Evolutionary conservation across 352 stramenopile species (phyloP).

Genomic region (Phytophthora pistaciae): DNA sequence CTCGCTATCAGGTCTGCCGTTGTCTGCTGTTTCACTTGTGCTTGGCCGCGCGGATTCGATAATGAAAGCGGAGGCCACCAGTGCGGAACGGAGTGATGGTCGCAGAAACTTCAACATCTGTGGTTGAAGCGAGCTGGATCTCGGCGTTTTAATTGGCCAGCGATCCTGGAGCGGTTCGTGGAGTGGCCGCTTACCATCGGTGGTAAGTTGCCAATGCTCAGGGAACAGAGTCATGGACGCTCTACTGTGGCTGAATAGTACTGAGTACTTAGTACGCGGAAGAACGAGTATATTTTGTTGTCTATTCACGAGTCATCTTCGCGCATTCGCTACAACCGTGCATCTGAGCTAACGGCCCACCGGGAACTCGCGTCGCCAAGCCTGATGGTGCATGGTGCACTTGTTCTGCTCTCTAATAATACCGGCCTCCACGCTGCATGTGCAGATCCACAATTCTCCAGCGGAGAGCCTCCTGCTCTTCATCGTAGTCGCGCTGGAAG

Average conservation of each 20-base stretch:
- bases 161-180: too few relatives aligned
- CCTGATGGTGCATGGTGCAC: constrained; percentile 4
- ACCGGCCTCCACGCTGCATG: constrained; percentile 82
- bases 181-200: too few relatives aligned
- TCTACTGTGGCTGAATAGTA: neutral
- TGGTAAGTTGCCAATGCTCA: too few relatives aligned
- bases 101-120: constrained; percentile 36
- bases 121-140: constrained; percentile 24
- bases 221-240: too few relatives aligned
- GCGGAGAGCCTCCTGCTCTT: constrained; percentile 87
- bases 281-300: constrained; percentile 18
- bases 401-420: constrained; percentile 68
- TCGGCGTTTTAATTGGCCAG: neutral
- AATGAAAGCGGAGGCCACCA: constrained; percentile 8
- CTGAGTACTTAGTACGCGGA: constrained; percentile 3
- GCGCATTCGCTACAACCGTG: neutral
- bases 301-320: constrained; percentile 36
- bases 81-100: constrained; percentile 46
- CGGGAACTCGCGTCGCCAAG: neutral
- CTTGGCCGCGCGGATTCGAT: constrained; percentile 7
- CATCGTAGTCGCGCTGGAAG: constrained; percentile 98
- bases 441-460: constrained; percentile 91
- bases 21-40: constrained; percentile 2
- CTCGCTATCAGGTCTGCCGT: neutral
- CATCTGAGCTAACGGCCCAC: neutral